These are phyloP conservation scores for Pseudogymnoascus sp. DNA, from an alignment of 2,329 filamentous ascomycete genomes.

Conservation along the genomic window DNA sequence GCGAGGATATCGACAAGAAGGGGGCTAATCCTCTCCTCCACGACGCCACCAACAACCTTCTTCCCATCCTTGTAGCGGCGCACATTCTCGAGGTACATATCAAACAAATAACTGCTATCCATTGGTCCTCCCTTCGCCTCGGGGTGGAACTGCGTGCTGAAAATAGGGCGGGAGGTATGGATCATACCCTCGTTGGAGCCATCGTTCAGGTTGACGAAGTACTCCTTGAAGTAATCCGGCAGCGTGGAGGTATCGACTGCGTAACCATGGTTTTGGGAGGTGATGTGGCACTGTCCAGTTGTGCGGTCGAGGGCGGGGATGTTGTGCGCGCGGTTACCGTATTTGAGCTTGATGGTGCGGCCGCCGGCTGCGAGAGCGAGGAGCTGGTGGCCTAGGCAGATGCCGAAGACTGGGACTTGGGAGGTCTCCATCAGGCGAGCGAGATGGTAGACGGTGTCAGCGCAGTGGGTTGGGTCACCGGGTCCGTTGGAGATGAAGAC, in stretches of 20 bases:
- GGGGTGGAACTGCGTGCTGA: slow-evolving; percentile 97
- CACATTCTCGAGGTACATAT: slow-evolving; percentile 89
- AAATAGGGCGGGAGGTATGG: slow-evolving; percentile 91
- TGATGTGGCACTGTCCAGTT: slow-evolving; percentile 97
- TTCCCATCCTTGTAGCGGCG: slow-evolving; percentile 81
- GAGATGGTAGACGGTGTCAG: slow-evolving; percentile 44
- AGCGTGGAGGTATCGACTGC: slow-evolving; percentile 82
- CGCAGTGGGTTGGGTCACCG: slow-evolving; percentile 93
- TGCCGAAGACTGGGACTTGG: slow-evolving; percentile 84
- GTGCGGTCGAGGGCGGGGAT: slow-evolving; percentile 91
- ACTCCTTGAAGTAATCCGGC: slow-evolving; percentile 85
- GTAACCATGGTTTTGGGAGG: slow-evolving; percentile 96
- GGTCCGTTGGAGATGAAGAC: slow-evolving; percentile 98
- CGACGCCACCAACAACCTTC: slow-evolving; percentile 57
- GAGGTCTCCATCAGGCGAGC: slow-evolving; percentile 84
- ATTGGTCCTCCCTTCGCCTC: slow-evolving; percentile 96
- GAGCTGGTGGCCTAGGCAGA: slow-evolving; percentile 93
- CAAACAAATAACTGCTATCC: slow-evolving; percentile 92
- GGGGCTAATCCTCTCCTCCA: slow-evolving; percentile 80
- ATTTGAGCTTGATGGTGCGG: slow-evolving; percentile 94
- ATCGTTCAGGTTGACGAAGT: slow-evolving; percentile 97
- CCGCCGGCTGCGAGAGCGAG: slow-evolving; percentile 83
- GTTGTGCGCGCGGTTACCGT: slow-evolving; percentile 98
- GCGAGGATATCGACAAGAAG: slow-evolving; percentile 83
- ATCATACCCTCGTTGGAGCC: slow-evolving; percentile 97